Percentiles rank a stretch among this genome's conserved stretches.
Conservation (phyloP, 129 eudicot genomes). For the Centella asiatica region DNA sequence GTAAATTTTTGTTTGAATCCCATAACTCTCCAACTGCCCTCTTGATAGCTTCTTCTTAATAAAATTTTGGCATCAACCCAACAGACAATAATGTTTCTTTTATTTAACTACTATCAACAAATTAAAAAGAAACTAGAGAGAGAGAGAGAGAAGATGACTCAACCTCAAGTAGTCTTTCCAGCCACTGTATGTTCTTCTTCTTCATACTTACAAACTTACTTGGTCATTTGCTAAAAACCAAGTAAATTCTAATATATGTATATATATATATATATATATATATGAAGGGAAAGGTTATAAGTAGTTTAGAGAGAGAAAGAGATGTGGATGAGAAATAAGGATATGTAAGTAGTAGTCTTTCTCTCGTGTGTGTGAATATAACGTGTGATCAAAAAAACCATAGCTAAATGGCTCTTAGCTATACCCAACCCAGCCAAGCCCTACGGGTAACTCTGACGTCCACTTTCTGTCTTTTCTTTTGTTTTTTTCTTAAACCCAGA, state of each 20-base stretch:
- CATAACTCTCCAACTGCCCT: constrained; percentile 17
- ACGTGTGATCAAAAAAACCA: no score
- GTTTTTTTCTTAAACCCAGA: constrained; percentile 28
- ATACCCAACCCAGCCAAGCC: constrained; percentile 7
- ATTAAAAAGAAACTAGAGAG: constrained; percentile 7
- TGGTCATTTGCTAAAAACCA: constrained; percentile 15
- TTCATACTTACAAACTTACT: background rate
- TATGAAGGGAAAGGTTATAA: background rate
- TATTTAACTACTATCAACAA: background rate
- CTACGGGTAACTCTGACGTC: constrained; percentile 46
- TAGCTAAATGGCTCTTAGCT: background rate
- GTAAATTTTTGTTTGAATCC: constrained; percentile 27
- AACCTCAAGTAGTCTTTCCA: constrained; percentile 8
- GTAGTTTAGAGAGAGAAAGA: constrained; percentile 1
- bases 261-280: background rate
- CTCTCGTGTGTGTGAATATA: no score
- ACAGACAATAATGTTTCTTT: constrained; percentile 28
- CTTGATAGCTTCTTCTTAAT: constrained; percentile 27
- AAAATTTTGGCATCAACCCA: constrained; percentile 47
- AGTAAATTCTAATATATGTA: constrained; percentile 8
- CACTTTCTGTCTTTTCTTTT: constrained; percentile 55
- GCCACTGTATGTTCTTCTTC: background rate
- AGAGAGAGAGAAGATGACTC: constrained; percentile 17
- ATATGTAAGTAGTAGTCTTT: constrained; percentile 3
- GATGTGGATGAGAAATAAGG: constrained; percentile 33